Conservation (phyloP, 176 grass and related monocot species). For the Triticum monococcum region DNA sequence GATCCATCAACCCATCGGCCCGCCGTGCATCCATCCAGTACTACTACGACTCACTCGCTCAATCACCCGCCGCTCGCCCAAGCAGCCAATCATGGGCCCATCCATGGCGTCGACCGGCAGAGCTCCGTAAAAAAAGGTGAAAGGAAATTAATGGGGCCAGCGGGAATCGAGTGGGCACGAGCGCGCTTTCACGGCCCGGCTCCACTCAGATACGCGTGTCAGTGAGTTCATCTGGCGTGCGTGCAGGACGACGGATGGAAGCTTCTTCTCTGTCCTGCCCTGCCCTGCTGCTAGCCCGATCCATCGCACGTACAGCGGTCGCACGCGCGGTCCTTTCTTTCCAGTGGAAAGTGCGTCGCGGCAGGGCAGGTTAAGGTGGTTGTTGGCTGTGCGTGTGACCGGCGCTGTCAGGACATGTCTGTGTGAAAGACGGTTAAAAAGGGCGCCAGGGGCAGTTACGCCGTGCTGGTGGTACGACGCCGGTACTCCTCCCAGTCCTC, state of each 20-base stretch:
- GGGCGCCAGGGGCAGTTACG: background rate
- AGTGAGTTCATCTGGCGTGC: constrained; percentile 30
- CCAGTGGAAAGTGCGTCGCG: constrained; percentile 33
- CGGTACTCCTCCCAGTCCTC: background rate
- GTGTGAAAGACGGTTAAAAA: constrained; percentile 30
- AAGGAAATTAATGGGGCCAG: constrained; percentile 16
- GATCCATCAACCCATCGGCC: background rate
- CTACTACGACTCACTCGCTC: background rate
- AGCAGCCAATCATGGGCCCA: constrained; percentile 18
- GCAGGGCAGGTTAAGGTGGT: constrained; percentile 4
- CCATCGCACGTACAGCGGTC: background rate
- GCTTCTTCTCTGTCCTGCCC: constrained; percentile 23
- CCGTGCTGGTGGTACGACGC: background rate
- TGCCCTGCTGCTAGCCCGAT: background rate
- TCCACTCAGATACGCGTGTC: constrained; percentile 57
- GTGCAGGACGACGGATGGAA: constrained; percentile 25
- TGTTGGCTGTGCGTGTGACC: constrained; percentile 7
- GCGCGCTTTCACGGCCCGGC: constrained; percentile 46
- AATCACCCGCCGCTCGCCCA: background rate
- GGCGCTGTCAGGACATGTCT: constrained; percentile 25
- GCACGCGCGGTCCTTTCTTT: background rate
- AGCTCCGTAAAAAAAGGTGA: constrained; percentile 32
- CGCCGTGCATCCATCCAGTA: background rate
- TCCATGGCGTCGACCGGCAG: constrained; percentile 14
- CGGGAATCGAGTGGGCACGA: constrained; percentile 11